Percentiles rank a stretch among this genome's conserved stretches.
These are phyloP conservation scores for Bombardia bombarda DNA, from an alignment of 495 filamentous ascomycete species.

Conservation along the genomic window DNA sequence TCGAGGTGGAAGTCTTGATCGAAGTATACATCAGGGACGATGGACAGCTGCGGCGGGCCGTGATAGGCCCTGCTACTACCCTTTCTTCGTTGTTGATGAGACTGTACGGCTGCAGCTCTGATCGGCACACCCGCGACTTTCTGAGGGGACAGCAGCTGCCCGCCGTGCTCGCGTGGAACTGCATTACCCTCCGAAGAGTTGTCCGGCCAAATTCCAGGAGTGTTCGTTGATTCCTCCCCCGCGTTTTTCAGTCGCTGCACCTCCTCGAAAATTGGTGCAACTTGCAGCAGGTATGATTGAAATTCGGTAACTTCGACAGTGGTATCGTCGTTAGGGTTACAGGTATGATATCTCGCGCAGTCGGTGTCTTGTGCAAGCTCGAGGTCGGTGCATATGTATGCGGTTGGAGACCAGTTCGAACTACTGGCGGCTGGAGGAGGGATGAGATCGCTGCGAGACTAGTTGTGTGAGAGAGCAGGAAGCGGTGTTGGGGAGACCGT, in stretches of 20 bases:
- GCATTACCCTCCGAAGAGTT: no score
- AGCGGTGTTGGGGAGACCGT: no score
- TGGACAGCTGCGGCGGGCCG: no score
- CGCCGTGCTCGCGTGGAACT: no score
- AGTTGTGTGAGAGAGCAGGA: no score
- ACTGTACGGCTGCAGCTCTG: constrained; percentile 32
- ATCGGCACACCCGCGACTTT: no score
- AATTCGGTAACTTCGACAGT: constrained; percentile 71
- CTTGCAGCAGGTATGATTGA: constrained; percentile 72
- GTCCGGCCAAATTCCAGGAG: no score
- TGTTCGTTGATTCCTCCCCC: constrained; percentile 50
- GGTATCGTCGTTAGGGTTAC: constrained; percentile 87
- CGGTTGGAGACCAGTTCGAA: constrained; percentile 79
- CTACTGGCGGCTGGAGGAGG: constrained; percentile 80
- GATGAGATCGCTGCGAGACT: constrained; percentile 97
- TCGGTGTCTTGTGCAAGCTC: constrained; percentile 70
- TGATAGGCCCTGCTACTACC: constrained; percentile 43
- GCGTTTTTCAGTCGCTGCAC: constrained; percentile 67
- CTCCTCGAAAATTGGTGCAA: constrained; percentile 74
- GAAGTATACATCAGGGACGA: background rate
- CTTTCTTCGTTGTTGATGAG: constrained; percentile 33
- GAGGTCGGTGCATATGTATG: constrained; percentile 58
- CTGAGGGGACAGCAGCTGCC: no score
- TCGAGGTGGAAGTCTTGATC: background rate
- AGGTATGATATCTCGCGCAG: constrained; percentile 88